Conservation (phyloP, 2,329 filamentous ascomycete genomes). For the Stenocarpella maydis region DNA sequence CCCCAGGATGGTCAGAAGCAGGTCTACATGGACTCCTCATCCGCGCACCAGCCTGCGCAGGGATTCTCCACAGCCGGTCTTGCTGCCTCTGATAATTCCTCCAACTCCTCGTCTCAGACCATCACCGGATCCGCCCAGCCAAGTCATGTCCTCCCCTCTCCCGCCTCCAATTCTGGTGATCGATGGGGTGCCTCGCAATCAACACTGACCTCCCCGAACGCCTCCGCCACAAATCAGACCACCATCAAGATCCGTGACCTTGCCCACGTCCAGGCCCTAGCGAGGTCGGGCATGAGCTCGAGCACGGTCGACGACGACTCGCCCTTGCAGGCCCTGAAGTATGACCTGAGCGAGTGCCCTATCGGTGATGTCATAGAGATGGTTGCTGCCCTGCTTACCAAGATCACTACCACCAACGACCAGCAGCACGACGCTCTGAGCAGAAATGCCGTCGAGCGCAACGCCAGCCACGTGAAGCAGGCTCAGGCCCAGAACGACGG, state of each 20-base stretch:
- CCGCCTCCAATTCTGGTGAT: constrained; percentile 45
- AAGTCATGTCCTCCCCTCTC: constrained; percentile 45
- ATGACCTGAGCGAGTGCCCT: constrained; percentile 97
- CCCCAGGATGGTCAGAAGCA: constrained; percentile 42
- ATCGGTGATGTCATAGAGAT: constrained; percentile 98
- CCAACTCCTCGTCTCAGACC: constrained; percentile 42
- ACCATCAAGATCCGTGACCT: constrained; percentile 86
- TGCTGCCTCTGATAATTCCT: constrained; percentile 39
- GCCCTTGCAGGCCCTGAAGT: constrained; percentile 68
- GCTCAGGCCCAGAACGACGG: constrained; percentile 47
- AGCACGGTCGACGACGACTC: constrained; percentile 60
- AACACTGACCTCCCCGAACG: constrained; percentile 42
- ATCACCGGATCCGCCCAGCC: constrained; percentile 34
- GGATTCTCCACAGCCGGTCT: constrained; percentile 39
- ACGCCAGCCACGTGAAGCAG: constrained; percentile 65
- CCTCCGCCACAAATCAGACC: constrained; percentile 52
- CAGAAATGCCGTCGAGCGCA: constrained; percentile 80
- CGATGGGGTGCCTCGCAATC: constrained; percentile 37
- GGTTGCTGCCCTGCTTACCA: constrained; percentile 94
- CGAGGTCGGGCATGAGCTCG: constrained; percentile 76
- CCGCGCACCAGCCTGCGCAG: constrained; percentile 36
- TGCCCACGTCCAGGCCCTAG: constrained; percentile 89
- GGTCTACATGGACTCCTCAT: constrained; percentile 37
- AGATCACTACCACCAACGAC: constrained; percentile 97
- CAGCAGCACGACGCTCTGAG: constrained; percentile 91